Evolutionary conservation across 2,329 filamentous ascomycete genomes (phyloP).

Genomic region (Bipolaris sorokiniana): DNA sequence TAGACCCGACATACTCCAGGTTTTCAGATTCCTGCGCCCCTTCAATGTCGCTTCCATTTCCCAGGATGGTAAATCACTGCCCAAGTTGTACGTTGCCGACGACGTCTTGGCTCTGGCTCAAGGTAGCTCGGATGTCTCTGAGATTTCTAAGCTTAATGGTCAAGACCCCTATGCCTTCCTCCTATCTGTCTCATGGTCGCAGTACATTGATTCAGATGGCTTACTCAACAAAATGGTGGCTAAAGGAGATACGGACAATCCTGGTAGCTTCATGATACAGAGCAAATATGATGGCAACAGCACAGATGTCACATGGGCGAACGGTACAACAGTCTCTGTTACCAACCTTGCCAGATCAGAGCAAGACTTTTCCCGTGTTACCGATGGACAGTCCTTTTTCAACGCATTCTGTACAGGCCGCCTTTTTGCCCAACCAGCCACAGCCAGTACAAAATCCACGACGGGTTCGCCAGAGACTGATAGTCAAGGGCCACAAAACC

Average conservation of each 20-base stretch:
- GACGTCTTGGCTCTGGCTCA: constrained; percentile 26
- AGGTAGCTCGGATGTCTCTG: constrained; percentile 29
- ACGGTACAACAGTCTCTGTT: constrained; percentile 29
- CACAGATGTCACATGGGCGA: constrained; percentile 42
- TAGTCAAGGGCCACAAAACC: neutral
- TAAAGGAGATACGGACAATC: constrained; percentile 30
- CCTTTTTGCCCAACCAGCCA: neutral
- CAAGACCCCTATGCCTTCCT: constrained; percentile 34
- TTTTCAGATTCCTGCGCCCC: constrained; percentile 27
- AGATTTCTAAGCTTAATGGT: constrained; percentile 35
- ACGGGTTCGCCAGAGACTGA: neutral
- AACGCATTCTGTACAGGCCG: constrained; percentile 38
- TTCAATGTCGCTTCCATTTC: constrained; percentile 39
- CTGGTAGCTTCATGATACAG: constrained; percentile 26
- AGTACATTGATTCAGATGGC: constrained; percentile 34
- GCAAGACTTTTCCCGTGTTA: constrained; percentile 34
- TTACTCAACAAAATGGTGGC: constrained; percentile 30
- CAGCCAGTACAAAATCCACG: constrained; percentile 12
- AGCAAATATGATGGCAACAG: constrained; percentile 28
- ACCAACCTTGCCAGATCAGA: constrained; percentile 28
- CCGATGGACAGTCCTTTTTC: constrained; percentile 49
- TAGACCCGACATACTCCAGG: constrained; percentile 34
- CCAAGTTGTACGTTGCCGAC: constrained; percentile 40
- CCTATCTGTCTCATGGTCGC: constrained; percentile 22
- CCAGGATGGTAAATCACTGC: constrained; percentile 39